phyloP scores from a whole-genome alignment of 2,329 filamentous ascomycete species.

The Chalara sp. region DNA sequence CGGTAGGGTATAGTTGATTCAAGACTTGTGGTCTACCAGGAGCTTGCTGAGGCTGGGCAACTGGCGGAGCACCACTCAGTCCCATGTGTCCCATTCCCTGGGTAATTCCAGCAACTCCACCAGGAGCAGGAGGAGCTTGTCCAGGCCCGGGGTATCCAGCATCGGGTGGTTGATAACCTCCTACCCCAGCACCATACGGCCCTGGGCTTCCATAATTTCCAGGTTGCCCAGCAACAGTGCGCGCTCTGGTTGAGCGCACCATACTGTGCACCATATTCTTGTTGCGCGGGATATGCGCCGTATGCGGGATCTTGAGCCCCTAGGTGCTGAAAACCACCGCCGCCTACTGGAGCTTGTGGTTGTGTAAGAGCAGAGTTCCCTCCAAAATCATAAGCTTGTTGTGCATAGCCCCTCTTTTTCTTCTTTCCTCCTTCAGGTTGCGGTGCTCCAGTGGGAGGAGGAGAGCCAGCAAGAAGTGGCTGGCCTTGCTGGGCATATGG shows the following conservation, averaged over 20 bases:
- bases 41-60: constrained; percentile 41
- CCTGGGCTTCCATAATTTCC: constrained; percentile 22
- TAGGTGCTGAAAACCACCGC: constrained; percentile 31
- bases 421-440: constrained; percentile 51
- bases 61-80: constrained; percentile 38
- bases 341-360: constrained; percentile 40
- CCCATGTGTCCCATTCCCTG: constrained; percentile 79
- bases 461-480: constrained; percentile 23
- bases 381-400: constrained; percentile 89
- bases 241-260: constrained; percentile 25
- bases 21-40: constrained; percentile 47
- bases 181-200: constrained; percentile 31
- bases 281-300: constrained; percentile 26
- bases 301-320: constrained; percentile 31
- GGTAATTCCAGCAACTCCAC: constrained; percentile 63
- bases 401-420: constrained; percentile 94
- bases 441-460: constrained; percentile 24
- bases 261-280: constrained; percentile 25
- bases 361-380: constrained; percentile 69
- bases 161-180: constrained; percentile 57
- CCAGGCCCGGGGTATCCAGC: constrained; percentile 56
- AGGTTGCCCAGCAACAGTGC: constrained; percentile 35
- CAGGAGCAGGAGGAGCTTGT: constrained; percentile 22
- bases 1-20: constrained; percentile 88
- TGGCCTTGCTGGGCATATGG: constrained; percentile 38